Evolutionary conservation across 2,329 filamentous ascomycete species (phyloP), one percentile per base, ranked within the genome.

Genomic region (Aspergillus thermomutatus): DNA sequence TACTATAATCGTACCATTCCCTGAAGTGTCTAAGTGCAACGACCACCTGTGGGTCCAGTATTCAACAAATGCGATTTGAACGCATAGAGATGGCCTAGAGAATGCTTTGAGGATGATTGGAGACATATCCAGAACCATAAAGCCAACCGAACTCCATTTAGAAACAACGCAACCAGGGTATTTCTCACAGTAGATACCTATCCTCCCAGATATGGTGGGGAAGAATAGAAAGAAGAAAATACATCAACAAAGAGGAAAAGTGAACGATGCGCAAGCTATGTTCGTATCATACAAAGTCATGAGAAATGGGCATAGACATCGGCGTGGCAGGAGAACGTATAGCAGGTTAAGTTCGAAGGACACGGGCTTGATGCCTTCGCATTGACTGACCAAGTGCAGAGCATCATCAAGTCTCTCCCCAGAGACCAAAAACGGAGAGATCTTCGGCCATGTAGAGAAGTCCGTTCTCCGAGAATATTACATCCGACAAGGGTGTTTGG

Each of bases 381-480:
- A 37, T 37, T 37, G 6, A 37, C 31, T 37, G 31, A 6, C 31
- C 31, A 37, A 37, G 31, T 7, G 31, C 31, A 17, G 31, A 14
- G 8, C 11, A 49, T 31, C 28, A 47, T 63, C 59, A 67, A 11
- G 60, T 40, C 21, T 72, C 69, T 51, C 58, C 65, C 67, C 70
- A 72, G 5, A 71, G 60, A 3, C 69, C 70, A 54, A 72, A 71
- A 1, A 69, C 64, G 0, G 69, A 67, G 7, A 72, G 58, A 53
- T 72, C 70, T 31, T 72, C 70, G 0, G 70, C 69, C 66, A 71
- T 69, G 34, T 72, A 72, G 6, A 72, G 54, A 14, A 72, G 59
- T 1, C 69, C 69, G 43, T 71, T 71, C 4, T 71, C 69, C 0
- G 70, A 65, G 17, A 72, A 61, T 4, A 72, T 64, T 41, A 71